A percentile compares a stretch with the other conserved stretches of the same genome.
phyloP scores from a whole-genome alignment of 2,329 filamentous ascomycete species.

The Trichoderma atroviride region DNA sequence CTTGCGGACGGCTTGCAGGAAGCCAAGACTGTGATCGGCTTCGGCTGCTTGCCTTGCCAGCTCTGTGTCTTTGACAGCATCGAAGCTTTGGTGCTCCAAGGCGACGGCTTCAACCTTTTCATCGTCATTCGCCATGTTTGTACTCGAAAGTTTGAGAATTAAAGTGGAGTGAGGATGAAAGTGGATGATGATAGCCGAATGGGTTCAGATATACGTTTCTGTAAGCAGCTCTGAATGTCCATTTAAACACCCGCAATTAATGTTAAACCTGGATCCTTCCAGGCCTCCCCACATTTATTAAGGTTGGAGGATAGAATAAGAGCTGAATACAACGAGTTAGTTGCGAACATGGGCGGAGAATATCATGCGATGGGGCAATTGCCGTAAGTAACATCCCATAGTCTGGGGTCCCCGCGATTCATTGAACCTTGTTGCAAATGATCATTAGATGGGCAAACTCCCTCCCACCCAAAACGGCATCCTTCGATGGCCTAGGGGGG shows the following conservation, averaged over 20 bases:
- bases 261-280: neutral
- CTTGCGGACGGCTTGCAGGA: conserved; percentile 31
- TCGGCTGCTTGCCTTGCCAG: neutral
- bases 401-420: neutral
- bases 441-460: neutral
- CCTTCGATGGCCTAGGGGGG: neutral
- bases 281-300: neutral
- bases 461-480: neutral
- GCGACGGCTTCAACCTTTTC: neutral
- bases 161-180: neutral
- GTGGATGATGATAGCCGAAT: neutral
- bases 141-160: neutral
- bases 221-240: neutral
- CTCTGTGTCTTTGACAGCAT: neutral
- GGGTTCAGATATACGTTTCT: neutral
- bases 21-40: neutral
- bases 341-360: neutral
- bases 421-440: neutral
- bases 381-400: neutral
- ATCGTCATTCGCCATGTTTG: neutral
- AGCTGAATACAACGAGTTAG: neutral
- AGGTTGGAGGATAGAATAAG: neutral
- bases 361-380: neutral
- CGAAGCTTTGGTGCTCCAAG: neutral
- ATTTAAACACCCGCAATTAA: neutral